Evolutionary conservation across 2,329 filamentous ascomycete species (phyloP).

Genomic region (Fonsecaea erecta): DNA sequence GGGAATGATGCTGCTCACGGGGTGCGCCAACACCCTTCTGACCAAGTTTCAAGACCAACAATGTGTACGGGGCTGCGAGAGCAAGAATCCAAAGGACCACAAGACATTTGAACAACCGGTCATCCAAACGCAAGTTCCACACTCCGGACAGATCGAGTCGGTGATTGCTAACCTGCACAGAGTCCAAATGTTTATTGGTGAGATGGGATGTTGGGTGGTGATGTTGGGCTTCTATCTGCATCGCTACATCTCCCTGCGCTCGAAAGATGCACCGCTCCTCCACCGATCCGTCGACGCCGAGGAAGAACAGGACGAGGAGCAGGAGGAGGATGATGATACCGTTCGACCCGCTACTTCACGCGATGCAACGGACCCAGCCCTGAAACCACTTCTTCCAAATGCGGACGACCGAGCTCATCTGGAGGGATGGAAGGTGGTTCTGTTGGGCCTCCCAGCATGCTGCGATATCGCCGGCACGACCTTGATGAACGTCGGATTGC

Average conservation of each 20-base stretch:
- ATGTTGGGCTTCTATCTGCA: conserved; percentile 72
- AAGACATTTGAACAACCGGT: conserved; percentile 90
- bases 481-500: conserved; percentile 92
- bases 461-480: conserved; percentile 96
- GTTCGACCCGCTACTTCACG: conserved; percentile 47
- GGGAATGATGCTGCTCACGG: conserved; percentile 94
- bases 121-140: conserved; percentile 72
- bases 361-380: conserved; percentile 51
- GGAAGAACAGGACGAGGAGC: conserved; percentile 44
- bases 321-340: conserved; percentile 53
- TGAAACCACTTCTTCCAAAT: conserved; percentile 59
- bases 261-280: conserved; percentile 49
- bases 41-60: conserved; percentile 97
- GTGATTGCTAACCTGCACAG: conserved; percentile 41
- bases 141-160: neutral
- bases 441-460: conserved; percentile 83
- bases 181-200: conserved; percentile 95
- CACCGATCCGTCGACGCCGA: conserved; percentile 69
- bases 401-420: conserved; percentile 65
- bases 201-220: conserved; percentile 95
- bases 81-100: conserved; percentile 67
- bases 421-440: conserved; percentile 69
- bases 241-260: conserved; percentile 44
- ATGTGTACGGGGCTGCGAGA: conserved; percentile 88
- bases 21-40: conserved; percentile 93